A percentile compares a stretch with the other conserved stretches of the same genome.
Conservation (phyloP, 179 eudicot genomes). For the Pouteria campechiana region DNA sequence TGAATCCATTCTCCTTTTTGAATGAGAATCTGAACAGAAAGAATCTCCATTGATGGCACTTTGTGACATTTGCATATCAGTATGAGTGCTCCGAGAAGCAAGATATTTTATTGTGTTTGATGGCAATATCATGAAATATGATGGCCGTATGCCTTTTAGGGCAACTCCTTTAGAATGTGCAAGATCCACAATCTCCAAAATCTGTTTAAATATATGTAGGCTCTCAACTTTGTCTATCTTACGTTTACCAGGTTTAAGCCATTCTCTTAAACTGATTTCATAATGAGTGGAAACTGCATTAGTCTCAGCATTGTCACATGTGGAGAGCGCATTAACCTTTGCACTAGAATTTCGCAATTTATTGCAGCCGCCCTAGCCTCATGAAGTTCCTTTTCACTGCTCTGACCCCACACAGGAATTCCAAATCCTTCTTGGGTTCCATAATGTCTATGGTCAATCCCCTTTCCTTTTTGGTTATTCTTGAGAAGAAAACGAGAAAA, state of each 20-base stretch:
- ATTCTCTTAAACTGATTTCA: slow-evolving; percentile 40
- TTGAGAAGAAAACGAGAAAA: slow-evolving; percentile 29
- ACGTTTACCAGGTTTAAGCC: slow-evolving; percentile 24
- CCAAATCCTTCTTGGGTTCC: too few species aligned
- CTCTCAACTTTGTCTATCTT: slow-evolving; percentile 25
- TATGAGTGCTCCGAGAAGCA: too few species aligned
- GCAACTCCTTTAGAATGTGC: slow-evolving; percentile 37
- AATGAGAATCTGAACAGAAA: too few species aligned
- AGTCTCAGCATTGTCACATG: too few species aligned
- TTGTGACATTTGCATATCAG: not conserved
- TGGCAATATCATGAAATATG: slow-evolving; percentile 19
- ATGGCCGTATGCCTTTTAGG: slow-evolving; percentile 35
- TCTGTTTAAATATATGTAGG: slow-evolving; percentile 34
- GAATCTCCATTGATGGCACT: slow-evolving; percentile 4
- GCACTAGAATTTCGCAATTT: not conserved
- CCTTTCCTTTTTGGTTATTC: slow-evolving; percentile 25
- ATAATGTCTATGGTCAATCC: slow-evolving; percentile 10
- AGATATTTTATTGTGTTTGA: slow-evolving; percentile 23
- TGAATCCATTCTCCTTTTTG: too few species aligned
- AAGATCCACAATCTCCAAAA: slow-evolving; percentile 31
- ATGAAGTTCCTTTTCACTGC: slow-evolving; percentile 3
- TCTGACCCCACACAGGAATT: slow-evolving; percentile 1
- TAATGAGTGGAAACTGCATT: slow-evolving; percentile 1
- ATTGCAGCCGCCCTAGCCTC: not conserved
- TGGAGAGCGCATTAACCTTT: not conserved